Conservation (phyloP, 306 rosid species). For the Trifolium pratense region DNA sequence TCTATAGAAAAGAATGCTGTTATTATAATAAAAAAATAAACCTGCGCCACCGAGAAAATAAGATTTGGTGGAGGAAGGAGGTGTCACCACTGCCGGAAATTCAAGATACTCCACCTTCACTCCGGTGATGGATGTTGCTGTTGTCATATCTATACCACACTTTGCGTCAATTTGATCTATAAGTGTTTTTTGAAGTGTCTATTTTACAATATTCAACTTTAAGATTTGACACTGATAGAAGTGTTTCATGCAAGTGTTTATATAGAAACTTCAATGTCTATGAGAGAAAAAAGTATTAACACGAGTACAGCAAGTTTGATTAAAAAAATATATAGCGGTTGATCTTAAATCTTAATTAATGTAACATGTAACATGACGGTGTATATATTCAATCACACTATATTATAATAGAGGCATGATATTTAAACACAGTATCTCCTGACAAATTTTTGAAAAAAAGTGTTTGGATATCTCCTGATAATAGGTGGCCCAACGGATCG, state of each 20-base stretch:
- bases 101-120: constrained; percentile 37
- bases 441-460: too few relatives aligned
- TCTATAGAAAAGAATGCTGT: too few relatives aligned
- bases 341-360: too few relatives aligned
- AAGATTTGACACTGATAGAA: not conserved
- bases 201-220: not conserved
- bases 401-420: too few relatives aligned
- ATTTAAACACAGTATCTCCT: too few relatives aligned
- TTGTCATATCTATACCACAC: constrained; percentile 10
- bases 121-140: constrained; percentile 7
- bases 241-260: not conserved
- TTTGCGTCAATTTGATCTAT: not conserved
- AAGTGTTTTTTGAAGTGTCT: not conserved
- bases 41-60: constrained; percentile 50
- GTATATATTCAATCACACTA: too few relatives aligned
- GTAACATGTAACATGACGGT: too few relatives aligned
- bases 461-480: too few relatives aligned
- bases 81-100: constrained; percentile 31
- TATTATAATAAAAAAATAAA: not conserved
- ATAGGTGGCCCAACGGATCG: too few relatives aligned
- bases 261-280: not conserved
- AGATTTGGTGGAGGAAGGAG: constrained; percentile 31
- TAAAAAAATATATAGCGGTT: too few relatives aligned
- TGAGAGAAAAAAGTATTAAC: too few relatives aligned
- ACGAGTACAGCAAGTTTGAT: too few relatives aligned